phyloP scores from a whole-genome alignment of 1,284 basidiomycete species.

The Anthracocystis setariae region DNA sequence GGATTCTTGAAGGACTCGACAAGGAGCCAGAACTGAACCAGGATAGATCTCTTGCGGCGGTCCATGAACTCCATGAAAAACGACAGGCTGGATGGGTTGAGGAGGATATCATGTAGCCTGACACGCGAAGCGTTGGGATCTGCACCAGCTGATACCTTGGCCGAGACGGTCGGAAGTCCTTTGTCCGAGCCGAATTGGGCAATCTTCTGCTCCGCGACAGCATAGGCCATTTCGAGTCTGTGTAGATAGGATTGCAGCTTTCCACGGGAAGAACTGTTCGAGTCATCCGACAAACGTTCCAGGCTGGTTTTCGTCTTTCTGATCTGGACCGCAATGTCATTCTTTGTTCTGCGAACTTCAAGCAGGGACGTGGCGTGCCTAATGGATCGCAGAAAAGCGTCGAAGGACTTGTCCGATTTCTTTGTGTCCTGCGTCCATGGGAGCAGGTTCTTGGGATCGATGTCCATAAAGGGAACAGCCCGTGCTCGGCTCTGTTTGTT shows the following conservation, averaged over 20 bases:
- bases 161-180: slow-evolving; percentile 20
- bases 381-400: slow-evolving; percentile 45
- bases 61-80: slow-evolving; percentile 99
- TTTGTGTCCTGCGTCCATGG: slow-evolving; percentile 34
- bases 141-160: slow-evolving; percentile 38
- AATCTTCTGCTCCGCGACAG: slow-evolving; percentile 85
- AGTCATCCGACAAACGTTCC: slow-evolving; percentile 30
- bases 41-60: slow-evolving; percentile 80
- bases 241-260: slow-evolving; percentile 77
- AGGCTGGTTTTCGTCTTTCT: slow-evolving; percentile 50
- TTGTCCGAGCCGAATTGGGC: slow-evolving; percentile 74
- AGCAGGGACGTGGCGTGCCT: slow-evolving; percentile 37
- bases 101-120: slow-evolving; percentile 74
- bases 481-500: slow-evolving; percentile 12
- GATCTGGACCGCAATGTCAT: slow-evolving; percentile 52
- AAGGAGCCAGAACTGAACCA: slow-evolving; percentile 96
- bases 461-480: slow-evolving; percentile 16
- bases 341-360: slow-evolving; percentile 50
- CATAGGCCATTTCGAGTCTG: slow-evolving; percentile 84
- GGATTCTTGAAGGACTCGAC: slow-evolving; percentile 98
- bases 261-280: slow-evolving; percentile 20
- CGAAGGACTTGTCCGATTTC: slow-evolving; percentile 43
- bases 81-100: slow-evolving; percentile 86
- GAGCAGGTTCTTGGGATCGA: slow-evolving; percentile 23
- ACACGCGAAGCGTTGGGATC: slow-evolving; percentile 42